These are phyloP conservation scores for Lentinula aciculospora DNA, from an alignment of 768 basidiomycete genomes.

Conservation along the genomic window DNA sequence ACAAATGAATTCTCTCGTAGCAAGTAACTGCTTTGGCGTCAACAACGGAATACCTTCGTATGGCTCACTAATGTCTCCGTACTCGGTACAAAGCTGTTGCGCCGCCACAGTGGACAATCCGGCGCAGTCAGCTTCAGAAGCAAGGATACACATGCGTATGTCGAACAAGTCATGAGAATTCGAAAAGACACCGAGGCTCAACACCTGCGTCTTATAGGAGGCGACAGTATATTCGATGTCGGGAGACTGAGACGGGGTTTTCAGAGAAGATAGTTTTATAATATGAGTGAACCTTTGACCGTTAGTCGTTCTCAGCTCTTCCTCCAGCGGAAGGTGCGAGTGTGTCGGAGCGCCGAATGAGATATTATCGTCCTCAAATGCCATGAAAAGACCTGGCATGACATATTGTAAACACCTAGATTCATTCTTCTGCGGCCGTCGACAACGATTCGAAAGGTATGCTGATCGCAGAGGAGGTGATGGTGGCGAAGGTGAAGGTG, in stretches of 20 bases:
- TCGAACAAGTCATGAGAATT: not conserved
- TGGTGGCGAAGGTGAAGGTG: not conserved
- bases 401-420: conserved; percentile 16
- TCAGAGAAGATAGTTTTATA: conserved; percentile 6
- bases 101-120: not conserved
- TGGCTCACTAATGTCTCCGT: conserved; percentile 8
- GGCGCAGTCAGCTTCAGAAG: not conserved
- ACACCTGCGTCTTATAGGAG: not conserved
- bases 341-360: conserved; percentile 4
- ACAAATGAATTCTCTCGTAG: conserved; percentile 14
- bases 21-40: conserved; percentile 14
- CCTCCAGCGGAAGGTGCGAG: not conserved
- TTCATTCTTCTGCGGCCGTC: conserved; percentile 11
- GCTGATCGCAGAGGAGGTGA: not conserved
- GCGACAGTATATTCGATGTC: conserved; percentile 6
- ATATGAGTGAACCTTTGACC: conserved; percentile 13
- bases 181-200: not conserved
- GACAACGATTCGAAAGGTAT: not conserved
- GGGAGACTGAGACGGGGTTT: conserved; percentile 4
- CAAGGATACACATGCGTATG: not conserved
- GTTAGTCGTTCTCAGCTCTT: conserved; percentile 8
- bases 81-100: conserved; percentile 11
- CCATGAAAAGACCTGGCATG: conserved; percentile 15
- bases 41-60: conserved; percentile 11
- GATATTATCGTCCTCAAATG: conserved; percentile 17